Percentiles rank a stretch among this genome's conserved stretches.
Conservation (phyloP, 2,329 filamentous ascomycete genomes). For the Aureobasidium sp. region DNA sequence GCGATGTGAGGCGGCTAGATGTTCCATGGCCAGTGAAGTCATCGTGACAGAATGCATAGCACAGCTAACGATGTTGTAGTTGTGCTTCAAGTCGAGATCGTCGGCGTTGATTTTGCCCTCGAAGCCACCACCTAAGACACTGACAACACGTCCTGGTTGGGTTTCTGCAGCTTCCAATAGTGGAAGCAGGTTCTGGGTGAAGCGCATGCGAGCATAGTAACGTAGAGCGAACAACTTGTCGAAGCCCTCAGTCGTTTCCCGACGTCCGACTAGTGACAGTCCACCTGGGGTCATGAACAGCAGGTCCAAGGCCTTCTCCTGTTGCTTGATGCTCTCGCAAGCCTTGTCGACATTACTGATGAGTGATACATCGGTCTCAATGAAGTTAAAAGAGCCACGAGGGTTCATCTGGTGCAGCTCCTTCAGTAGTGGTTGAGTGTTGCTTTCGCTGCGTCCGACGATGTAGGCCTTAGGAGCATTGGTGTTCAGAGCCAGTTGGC, state of each 20-base stretch:
- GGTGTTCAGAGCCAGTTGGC: constrained; percentile 14
- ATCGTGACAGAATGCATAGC: constrained; percentile 17
- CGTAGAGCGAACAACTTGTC: constrained; percentile 28
- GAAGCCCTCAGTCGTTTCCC: constrained; percentile 31
- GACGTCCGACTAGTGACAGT: constrained; percentile 2
- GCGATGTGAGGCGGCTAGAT: constrained; percentile 17
- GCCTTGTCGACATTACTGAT: constrained; percentile 44
- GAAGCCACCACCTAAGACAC: constrained; percentile 22
- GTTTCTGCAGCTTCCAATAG: constrained; percentile 22
- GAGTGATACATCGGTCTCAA: constrained; percentile 40
- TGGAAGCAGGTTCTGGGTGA: constrained; percentile 32
- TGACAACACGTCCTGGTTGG: constrained; percentile 23
- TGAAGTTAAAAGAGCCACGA: constrained; percentile 33
- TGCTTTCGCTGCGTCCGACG: constrained; percentile 17
- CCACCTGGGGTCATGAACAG: constrained; percentile 43
- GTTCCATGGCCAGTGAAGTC: constrained; percentile 18
- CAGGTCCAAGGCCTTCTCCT: constrained; percentile 45
- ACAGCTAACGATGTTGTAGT: constrained; percentile 15
- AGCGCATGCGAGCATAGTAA: constrained; percentile 32
- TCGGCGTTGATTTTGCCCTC: constrained; percentile 20
- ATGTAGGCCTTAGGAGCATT: constrained; percentile 17
- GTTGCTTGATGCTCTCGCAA: constrained; percentile 41
- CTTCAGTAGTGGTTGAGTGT: background rate
- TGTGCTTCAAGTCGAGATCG: constrained; percentile 22
- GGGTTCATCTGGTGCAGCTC: background rate